phyloP scores from a whole-genome alignment of 2,329 filamentous ascomycete species.

The Akanthomyces dipterigenus region DNA sequence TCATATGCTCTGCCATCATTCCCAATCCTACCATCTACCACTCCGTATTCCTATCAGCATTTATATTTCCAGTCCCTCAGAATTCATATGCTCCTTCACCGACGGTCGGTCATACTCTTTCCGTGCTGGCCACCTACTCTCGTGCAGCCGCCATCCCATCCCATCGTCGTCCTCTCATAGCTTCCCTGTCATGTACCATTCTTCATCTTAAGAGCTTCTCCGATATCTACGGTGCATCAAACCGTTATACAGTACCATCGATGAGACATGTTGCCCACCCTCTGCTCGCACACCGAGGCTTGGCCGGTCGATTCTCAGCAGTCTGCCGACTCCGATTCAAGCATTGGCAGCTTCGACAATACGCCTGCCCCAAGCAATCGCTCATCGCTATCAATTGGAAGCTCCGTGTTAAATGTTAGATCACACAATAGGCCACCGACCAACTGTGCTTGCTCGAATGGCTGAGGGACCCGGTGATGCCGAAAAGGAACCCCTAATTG shows the following conservation, averaged over 20 bases:
- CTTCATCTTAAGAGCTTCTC: background rate
- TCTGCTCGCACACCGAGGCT: constrained; percentile 8
- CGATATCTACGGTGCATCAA: background rate
- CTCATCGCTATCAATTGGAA: constrained; percentile 20
- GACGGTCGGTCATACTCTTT: background rate
- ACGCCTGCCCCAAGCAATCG: constrained; percentile 27
- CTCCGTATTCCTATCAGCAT: background rate
- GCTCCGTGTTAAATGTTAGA: background rate
- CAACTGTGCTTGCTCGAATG: background rate
- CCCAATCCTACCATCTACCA: background rate
- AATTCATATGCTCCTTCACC: background rate
- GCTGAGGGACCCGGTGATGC: background rate
- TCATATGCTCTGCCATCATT: background rate
- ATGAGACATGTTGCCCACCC: constrained; percentile 5
- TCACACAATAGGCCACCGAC: background rate
- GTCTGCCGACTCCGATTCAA: background rate
- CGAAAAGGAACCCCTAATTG: background rate
- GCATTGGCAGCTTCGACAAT: constrained; percentile 24
- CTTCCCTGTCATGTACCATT: background rate
- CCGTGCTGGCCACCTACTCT: background rate
- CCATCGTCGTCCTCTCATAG: background rate
- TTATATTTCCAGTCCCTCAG: background rate
- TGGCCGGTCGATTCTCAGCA: background rate
- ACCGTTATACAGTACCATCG: background rate
- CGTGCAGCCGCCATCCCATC: background rate